Percentiles rank a stretch among this genome's conserved stretches.
phyloP scores from a whole-genome alignment of 2,329 filamentous ascomycete genomes.

The Claviceps paspali region DNA sequence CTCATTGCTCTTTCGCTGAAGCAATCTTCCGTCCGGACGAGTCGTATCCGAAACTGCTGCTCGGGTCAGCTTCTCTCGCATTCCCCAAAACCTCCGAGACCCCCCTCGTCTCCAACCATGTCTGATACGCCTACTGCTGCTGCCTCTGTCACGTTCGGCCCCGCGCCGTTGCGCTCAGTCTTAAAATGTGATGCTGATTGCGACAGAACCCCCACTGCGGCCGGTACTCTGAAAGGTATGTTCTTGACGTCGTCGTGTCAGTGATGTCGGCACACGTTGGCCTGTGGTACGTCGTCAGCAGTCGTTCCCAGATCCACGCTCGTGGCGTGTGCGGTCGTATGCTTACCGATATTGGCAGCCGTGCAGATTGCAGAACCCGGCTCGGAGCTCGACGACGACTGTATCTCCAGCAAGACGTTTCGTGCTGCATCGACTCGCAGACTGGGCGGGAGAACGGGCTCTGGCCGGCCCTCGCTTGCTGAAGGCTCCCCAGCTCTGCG shows the following conservation, averaged over 20 bases:
- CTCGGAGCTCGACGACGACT: constrained; percentile 20
- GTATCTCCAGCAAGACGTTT: constrained; percentile 16
- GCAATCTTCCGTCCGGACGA: neutral
- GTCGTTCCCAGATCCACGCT: neutral
- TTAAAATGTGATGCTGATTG: constrained; percentile 29
- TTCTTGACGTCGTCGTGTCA: neutral
- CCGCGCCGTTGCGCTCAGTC: constrained; percentile 24
- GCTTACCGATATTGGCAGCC: constrained; percentile 20
- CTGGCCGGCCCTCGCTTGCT: constrained; percentile 30
- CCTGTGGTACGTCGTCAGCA: neutral
- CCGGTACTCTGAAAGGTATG: constrained; percentile 27
- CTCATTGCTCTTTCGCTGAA: neutral
- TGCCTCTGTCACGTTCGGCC: constrained; percentile 7
- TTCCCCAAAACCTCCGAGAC: no score
- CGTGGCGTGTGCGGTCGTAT: constrained; percentile 1
- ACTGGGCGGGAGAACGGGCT: constrained; percentile 20
- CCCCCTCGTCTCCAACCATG: no score
- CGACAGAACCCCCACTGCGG: constrained; percentile 21
- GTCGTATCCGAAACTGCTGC: neutral
- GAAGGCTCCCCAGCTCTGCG: constrained; percentile 16
- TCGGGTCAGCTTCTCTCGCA: no score
- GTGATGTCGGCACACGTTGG: neutral
- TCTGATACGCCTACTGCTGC: constrained; percentile 10
- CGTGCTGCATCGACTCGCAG: constrained; percentile 18
- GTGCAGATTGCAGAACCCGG: constrained; percentile 43